Evolutionary conservation across 129 eudicot species (phyloP).

Genomic region (Daucus carota): DNA sequence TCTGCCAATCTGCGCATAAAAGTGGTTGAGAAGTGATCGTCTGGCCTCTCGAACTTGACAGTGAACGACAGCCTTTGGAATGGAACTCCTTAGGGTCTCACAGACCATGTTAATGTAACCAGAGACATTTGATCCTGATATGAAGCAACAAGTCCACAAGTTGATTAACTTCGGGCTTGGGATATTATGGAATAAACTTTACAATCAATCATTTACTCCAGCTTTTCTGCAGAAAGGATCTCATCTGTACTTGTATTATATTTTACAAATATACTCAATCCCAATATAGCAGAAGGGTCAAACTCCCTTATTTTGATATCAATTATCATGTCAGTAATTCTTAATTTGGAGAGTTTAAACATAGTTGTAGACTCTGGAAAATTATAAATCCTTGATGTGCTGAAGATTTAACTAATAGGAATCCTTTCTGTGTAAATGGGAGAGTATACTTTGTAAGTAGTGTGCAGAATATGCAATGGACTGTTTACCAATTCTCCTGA

Average conservation of each 20-base stretch:
- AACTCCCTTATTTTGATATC: neutral
- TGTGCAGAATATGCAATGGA: neutral
- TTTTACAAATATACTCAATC: neutral
- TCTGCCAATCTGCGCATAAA: slow-evolving; percentile 80
- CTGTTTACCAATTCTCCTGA: slow-evolving; percentile 70
- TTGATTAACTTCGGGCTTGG: neutral
- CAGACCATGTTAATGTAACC: slow-evolving; percentile 81
- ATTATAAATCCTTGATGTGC: neutral
- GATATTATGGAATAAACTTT: neutral
- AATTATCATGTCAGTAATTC: neutral
- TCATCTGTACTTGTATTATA: neutral
- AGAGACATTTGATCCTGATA: slow-evolving; percentile 78
- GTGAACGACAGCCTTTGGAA: slow-evolving; percentile 95
- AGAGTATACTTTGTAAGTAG: neutral
- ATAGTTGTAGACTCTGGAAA: neutral
- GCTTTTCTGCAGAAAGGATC: neutral
- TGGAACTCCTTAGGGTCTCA: slow-evolving; percentile 66
- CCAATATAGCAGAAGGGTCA: neutral
- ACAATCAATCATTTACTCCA: neutral
- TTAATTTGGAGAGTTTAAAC: neutral
- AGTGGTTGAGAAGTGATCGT: slow-evolving; percentile 64
- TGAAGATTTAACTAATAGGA: neutral
- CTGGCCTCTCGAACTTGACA: slow-evolving; percentile 97
- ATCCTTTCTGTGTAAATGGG: neutral
- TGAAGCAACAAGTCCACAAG: slow-evolving; percentile 5